Evolutionary conservation across 805 yeast genomes (phyloP).

Genomic region (Ogataea nakhonphanomensis): DNA sequence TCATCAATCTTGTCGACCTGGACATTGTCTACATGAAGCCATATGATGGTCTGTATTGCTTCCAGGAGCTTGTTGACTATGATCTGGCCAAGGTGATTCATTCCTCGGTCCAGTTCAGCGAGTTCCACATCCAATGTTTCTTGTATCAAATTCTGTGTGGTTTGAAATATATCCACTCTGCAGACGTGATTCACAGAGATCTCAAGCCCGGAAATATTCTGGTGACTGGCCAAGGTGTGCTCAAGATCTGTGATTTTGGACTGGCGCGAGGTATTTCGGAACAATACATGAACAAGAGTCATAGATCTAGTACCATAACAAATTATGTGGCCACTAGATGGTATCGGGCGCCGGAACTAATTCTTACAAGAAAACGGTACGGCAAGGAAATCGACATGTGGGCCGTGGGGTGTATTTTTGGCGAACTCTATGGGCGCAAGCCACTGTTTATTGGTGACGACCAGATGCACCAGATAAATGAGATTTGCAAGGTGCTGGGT

Average conservation of each 20-base stretch:
- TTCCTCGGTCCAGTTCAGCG: constrained; percentile 73
- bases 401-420: constrained; percentile 91
- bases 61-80: constrained; percentile 79
- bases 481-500: constrained; percentile 69
- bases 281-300: constrained; percentile 30
- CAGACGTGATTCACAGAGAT: constrained; percentile 89
- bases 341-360: constrained; percentile 93
- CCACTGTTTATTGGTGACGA: constrained; percentile 79
- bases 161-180: constrained; percentile 82
- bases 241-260: constrained; percentile 93
- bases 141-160: constrained; percentile 84
- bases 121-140: constrained; percentile 73
- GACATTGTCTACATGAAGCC: constrained; percentile 66
- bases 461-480: constrained; percentile 65
- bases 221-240: constrained; percentile 65
- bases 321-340: constrained; percentile 92
- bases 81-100: constrained; percentile 82
- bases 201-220: constrained; percentile 88
- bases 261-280: constrained; percentile 70
- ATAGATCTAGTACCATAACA: constrained; percentile 51
- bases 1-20: constrained; percentile 68
- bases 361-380: constrained; percentile 57
- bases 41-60: constrained; percentile 84
- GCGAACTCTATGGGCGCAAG: constrained; percentile 74
- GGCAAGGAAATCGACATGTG: constrained; percentile 80